Evolutionary conservation across 176 grass and related monocot genomes (phyloP), one percentile per base, ranked within the genome.

Genomic region (Oryza glaberrima): DNA sequence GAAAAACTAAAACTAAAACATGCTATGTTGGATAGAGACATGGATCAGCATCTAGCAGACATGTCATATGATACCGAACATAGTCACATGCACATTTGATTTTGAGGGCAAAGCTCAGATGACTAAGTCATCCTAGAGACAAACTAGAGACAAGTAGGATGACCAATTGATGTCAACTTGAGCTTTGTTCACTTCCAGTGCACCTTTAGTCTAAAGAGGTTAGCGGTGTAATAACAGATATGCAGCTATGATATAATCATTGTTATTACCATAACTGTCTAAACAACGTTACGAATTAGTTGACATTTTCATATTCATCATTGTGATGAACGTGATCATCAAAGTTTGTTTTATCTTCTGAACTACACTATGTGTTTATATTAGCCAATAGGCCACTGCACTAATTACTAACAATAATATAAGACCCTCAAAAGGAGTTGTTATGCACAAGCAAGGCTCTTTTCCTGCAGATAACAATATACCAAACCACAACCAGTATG

Each of bases 121-220:
- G 69, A 14, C 81, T 76, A 83, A 43, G 16, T 67, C 52, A 90
- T 75, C 43, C 84, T 90, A 84, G 66, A 54, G 79, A 81, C 83
- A 90, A 77, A 41, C 65, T 86, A 73, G 83, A 82, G 88, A 90
- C 84, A 87, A 80, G 81, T 41, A 87, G 51, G 70, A 74, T 22
- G 80, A 17, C 70, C 76, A 83, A 80, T 75, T 80, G 49, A 83
- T 87, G 22, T 70, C 80, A 86, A 65, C 61, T 79, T 70, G 26
- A 83, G 4, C 26, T 49, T 34, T 41, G 32, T 52, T 80, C 49
- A 80, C 58, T 69, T 75, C 52, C 17, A 67, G 14, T 80, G 46
- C 16, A 80, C 30, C 47, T 76, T 64, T 44, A 70, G 69, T 41
- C n/a, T 47, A 46, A 61, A 58, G 82, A 86, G 52, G 25, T 69